Conservation (phyloP, 805 yeast species). For the Ogataea ramenticola region DNA sequence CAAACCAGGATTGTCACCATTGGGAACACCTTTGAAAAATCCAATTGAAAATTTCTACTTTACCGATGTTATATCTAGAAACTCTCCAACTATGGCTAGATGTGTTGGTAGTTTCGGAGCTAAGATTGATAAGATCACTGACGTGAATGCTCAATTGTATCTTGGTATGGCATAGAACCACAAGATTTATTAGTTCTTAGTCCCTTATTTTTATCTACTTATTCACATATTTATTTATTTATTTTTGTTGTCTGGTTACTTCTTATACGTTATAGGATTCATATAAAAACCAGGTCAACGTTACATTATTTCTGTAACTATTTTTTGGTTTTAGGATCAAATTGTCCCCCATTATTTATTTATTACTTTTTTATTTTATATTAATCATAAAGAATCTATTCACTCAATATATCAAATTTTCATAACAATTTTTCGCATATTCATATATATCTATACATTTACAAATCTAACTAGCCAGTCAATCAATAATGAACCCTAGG, state of each 20-base stretch:
- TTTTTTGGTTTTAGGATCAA: too few species aligned
- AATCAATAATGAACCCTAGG: too few species aligned
- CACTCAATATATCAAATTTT: too few species aligned
- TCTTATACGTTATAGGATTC: not conserved
- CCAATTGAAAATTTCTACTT: conserved; percentile 81
- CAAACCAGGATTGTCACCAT: conserved; percentile 25
- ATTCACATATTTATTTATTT: conserved; percentile 2
- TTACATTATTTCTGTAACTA: not conserved
- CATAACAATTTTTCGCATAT: too few species aligned
- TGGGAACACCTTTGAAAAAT: conserved; percentile 44
- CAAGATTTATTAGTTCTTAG: too few species aligned
- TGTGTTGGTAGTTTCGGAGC: conserved; percentile 70
- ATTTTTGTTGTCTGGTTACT: not conserved
- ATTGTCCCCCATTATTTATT: conserved; percentile 2
- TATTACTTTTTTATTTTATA: conserved; percentile 2
- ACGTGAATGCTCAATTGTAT: conserved; percentile 32
- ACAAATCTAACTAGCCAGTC: too few species aligned
- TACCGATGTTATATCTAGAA: conserved; percentile 81
- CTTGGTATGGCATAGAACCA: conserved; percentile 23
- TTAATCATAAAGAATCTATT: too few species aligned
- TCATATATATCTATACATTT: too few species aligned
- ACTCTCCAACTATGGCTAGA: conserved; percentile 86
- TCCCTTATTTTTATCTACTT: too few species aligned
- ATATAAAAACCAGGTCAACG: too few species aligned
- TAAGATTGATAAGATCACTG: conserved; percentile 51